Percentiles rank a stretch among this genome's conserved stretches.
phyloP scores from a whole-genome alignment of 495 filamentous ascomycete genomes.

The Xylaria bambusicola region DNA sequence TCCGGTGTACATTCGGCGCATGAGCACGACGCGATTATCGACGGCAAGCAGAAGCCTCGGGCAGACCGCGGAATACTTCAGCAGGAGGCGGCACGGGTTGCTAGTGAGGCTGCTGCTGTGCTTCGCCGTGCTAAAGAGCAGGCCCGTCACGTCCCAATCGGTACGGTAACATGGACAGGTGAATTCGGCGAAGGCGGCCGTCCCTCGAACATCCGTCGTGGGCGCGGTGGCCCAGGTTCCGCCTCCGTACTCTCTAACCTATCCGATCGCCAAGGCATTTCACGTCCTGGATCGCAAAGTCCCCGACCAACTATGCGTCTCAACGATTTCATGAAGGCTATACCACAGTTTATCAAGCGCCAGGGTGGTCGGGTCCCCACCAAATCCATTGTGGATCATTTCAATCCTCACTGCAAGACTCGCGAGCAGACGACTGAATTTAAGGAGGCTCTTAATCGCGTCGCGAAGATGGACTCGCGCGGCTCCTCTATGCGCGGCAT shows the following conservation, averaged over 20 bases:
- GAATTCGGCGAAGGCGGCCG: constrained; percentile 71
- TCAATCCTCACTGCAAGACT: constrained; percentile 52
- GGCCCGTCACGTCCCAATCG: constrained; percentile 71
- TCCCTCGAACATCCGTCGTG: constrained; percentile 42
- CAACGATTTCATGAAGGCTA: constrained; percentile 69
- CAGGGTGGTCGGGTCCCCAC: constrained; percentile 73
- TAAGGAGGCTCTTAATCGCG: constrained; percentile 48
- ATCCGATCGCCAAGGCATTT: constrained; percentile 54
- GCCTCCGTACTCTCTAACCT: constrained; percentile 61
- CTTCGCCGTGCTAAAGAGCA: constrained; percentile 72
- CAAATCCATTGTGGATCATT: constrained; percentile 79
- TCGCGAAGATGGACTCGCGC: constrained; percentile 50
- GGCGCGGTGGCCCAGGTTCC: constrained; percentile 49
- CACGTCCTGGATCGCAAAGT: background rate
- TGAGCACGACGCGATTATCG: constrained; percentile 86
- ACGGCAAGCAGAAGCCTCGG: constrained; percentile 58
- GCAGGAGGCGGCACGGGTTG: constrained; percentile 76
- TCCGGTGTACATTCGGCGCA: constrained; percentile 82
- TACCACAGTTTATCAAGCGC: constrained; percentile 68
- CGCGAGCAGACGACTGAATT: constrained; percentile 46
- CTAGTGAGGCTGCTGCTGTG: constrained; percentile 71
- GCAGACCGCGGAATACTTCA: constrained; percentile 75
- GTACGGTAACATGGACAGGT: constrained; percentile 94
- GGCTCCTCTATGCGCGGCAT: constrained; percentile 45
- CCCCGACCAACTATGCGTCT: constrained; percentile 28